Base-by-base conservation (phyloP, 352 stramenopile genomes). In the Peronosclerospora sorghi region DNA sequence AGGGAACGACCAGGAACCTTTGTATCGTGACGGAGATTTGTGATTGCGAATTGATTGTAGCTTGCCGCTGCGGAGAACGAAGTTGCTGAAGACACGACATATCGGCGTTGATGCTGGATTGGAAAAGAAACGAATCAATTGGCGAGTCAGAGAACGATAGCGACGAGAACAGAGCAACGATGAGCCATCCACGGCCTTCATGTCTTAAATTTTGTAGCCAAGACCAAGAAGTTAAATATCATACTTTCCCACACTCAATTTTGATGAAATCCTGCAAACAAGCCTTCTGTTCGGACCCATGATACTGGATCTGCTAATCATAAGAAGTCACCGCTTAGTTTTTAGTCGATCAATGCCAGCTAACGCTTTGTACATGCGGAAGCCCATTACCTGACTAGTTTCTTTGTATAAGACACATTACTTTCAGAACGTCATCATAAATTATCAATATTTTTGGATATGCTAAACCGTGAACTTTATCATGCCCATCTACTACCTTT, bases 101-200 rank as follows among this genome's bases (percentile, higher is more conserved):
- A 24, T 40, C 14, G 17, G 18, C 14, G 8, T 43, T 2, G 28
- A 51, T n/a, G 34, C 8, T 17, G 30, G 37, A 39, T 12, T 43
- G 15, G 32, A 57, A 47, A 17, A 46, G 7, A 57, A 59, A 20
- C 43, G n/a, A 27, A 4, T 42, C 37, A 0, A 41, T 18, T 43
- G 26, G 27, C 6, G 66, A 81, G 36, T 52, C 54, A 8, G 66
- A 80, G 35, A 51, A 78, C 38, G 64, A 75, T 35, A 40, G 35
- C 13, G 35, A 51, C 8, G 43, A 62, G 8, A 9, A n/a, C 5
- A 42, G 47, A 7, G 38, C 47, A 35, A 65, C 15, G n/a, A 34
- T 38, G 13, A 55, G 52, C 32, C 56, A 15, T 51, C 35, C 12
- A 41, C 27, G 34, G 44, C 24, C 15, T 23, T 29, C 35, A 35